Base-by-base conservation (phyloP, 176 grass and related monocot genomes). In the Rhynchospora pubera region DNA sequence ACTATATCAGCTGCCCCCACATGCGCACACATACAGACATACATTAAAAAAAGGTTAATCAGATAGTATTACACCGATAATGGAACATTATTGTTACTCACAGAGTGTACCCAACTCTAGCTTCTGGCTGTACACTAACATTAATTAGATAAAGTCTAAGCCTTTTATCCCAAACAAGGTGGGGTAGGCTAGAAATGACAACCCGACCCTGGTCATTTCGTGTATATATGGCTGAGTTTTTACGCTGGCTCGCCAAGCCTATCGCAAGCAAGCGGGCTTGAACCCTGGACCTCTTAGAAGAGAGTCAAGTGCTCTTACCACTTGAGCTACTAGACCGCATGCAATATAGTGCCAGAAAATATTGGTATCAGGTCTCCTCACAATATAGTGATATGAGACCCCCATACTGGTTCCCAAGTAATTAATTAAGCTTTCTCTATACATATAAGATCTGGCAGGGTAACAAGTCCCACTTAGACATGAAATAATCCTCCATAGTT, bases 1-100 rank as follows among this genome's bases (percentile, higher is more conserved):
- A 89, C 75, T 87, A 95, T 95, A 77, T 99, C 96, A 78, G 82
- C 96, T 95, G 92, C 43, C 55, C 84, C 87, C 32, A 28, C 15
- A 14, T 66, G 24, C 19, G 51, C 5, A 48, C 15, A 10, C 48
- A 55, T 32, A 76, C 72, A 76, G 13, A 53, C 72, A 76, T 53
- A 16, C 48, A 23, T 5, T 5, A 39, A 21, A 5, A 76, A 76
- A 76, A 76, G 5, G 2, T 76, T 12, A n/a, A 76, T 76, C 14
- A 53, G 72, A 30, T 52, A 76, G 23, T 55, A 11, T 21, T 21
- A 75, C 53, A 55, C 3, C 13, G 19, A 2, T 0, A 16, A 76
- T 32, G 13, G 66, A 7, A 16, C 66, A 70, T 70, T 55, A 30
- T 55, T 76, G n/a, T 12, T 76, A 32, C 13, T 55, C 5, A 1